Percentiles rank a stretch among this genome's conserved stretches.
These are phyloP conservation scores for Dactylellina parvicollis DNA, from an alignment of 2,329 filamentous ascomycete genomes.

Conservation along the genomic window DNA sequence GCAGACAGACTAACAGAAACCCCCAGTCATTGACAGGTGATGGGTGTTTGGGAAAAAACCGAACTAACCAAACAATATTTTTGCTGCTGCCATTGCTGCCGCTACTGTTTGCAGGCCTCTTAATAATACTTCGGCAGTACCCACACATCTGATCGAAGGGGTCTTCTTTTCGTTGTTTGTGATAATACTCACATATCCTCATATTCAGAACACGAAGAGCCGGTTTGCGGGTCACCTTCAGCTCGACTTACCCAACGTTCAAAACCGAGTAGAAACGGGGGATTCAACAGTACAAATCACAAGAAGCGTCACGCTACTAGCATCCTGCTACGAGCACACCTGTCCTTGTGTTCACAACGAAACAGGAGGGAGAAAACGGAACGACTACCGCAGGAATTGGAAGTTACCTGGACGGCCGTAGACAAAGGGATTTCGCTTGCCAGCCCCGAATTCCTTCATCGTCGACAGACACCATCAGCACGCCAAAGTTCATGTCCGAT, in stretches of 20 bases:
- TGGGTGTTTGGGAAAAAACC: conserved; percentile 48
- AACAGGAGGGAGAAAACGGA: conserved; percentile 50
- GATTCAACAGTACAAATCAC: conserved; percentile 30
- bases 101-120: conserved; percentile 19
- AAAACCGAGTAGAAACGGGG: conserved; percentile 37
- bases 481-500: conserved; percentile 3
- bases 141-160: conserved; percentile 24
- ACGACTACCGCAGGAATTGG: conserved; percentile 51
- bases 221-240: conserved; percentile 26
- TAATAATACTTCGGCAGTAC: conserved; percentile 53
- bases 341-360: conserved; percentile 52
- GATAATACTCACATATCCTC: conserved; percentile 32
- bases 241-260: conserved; percentile 24
- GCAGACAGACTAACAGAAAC: conserved; percentile 22
- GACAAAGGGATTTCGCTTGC: conserved; percentile 44
- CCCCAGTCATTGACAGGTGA: conserved; percentile 49
- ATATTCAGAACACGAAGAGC: background rate
- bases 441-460: conserved; percentile 32
- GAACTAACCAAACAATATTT: conserved; percentile 30
- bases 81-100: no score
- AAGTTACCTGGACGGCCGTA: conserved; percentile 24
- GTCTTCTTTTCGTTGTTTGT: conserved; percentile 23
- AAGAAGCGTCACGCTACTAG: conserved; percentile 27
- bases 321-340: conserved; percentile 39
- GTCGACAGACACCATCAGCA: conserved; percentile 1